phyloP scores from a whole-genome alignment of 2,329 filamentous ascomycete genomes.

The Aureobasidium sp. region DNA sequence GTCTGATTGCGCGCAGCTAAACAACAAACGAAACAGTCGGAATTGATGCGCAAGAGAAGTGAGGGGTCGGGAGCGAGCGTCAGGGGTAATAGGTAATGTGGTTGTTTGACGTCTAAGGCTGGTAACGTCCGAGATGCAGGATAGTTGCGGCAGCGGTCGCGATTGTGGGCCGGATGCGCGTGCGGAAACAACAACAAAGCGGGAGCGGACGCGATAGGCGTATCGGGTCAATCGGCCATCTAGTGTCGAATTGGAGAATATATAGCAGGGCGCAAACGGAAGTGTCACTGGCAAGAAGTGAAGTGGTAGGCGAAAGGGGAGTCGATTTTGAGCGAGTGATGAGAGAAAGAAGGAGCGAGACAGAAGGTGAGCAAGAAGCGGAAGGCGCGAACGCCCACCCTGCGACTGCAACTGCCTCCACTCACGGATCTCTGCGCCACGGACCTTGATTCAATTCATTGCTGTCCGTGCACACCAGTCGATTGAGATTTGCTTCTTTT shows the following conservation, averaged over 20 bases:
- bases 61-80: slow-evolving; percentile 6
- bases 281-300: not conserved
- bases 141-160: slow-evolving; percentile 7
- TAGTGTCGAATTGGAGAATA: not conserved
- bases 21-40: slow-evolving; percentile 12
- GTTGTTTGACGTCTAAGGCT: slow-evolving; percentile 6
- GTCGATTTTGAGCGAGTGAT: not conserved
- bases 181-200: slow-evolving; percentile 12
- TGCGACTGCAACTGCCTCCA: not conserved
- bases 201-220: slow-evolving; percentile 8
- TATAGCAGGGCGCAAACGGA: not conserved
- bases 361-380: not conserved
- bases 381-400: slow-evolving; percentile 9
- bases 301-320: not conserved
- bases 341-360: not conserved
- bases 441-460: not conserved
- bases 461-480: not conserved
- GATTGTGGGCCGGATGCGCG: slow-evolving; percentile 3
- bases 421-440: not conserved
- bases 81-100: not conserved
- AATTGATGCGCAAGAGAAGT: not conserved
- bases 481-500: slow-evolving; percentile 5
- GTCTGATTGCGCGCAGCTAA: slow-evolving; percentile 3
- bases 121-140: slow-evolving; percentile 8
- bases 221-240: slow-evolving; percentile 8